These are phyloP conservation scores for Rhodamnia rubescens DNA, from an alignment of 345 rosid genomes.

Conservation along the genomic window DNA sequence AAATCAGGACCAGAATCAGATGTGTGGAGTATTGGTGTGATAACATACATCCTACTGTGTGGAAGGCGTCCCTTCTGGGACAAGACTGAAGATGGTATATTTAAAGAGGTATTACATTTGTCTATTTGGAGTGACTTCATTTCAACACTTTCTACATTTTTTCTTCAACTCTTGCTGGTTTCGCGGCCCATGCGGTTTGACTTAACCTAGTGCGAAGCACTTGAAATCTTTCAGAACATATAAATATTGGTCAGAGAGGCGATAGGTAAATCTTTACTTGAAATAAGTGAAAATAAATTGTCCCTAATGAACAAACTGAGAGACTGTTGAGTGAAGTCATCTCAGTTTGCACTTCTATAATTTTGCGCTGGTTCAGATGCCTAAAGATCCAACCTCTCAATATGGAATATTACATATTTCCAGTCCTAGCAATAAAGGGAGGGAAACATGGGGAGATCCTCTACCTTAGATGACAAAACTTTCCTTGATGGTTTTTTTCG, in stretches of 20 bases:
- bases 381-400: neutral
- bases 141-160: neutral
- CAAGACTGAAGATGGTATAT: conserved; percentile 49
- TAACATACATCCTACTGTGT: conserved; percentile 40
- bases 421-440: neutral
- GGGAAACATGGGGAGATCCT: neutral
- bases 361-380: neutral
- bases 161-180: neutral
- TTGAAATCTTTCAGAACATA: neutral
- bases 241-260: neutral
- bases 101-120: conserved; percentile 29
- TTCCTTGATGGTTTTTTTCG: neutral
- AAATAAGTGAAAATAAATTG: neutral
- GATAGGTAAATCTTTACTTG: neutral
- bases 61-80: conserved; percentile 56
- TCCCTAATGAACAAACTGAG: neutral
- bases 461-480: neutral
- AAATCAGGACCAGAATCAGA: conserved; percentile 48
- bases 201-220: neutral
- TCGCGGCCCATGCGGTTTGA: neutral
- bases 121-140: neutral
- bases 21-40: conserved; percentile 52
- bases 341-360: neutral
- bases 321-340: neutral
- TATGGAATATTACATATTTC: neutral